Evolutionary conservation across 495 filamentous ascomycete genomes (phyloP).

Genomic region (Staphylotrichum tortipilum): DNA sequence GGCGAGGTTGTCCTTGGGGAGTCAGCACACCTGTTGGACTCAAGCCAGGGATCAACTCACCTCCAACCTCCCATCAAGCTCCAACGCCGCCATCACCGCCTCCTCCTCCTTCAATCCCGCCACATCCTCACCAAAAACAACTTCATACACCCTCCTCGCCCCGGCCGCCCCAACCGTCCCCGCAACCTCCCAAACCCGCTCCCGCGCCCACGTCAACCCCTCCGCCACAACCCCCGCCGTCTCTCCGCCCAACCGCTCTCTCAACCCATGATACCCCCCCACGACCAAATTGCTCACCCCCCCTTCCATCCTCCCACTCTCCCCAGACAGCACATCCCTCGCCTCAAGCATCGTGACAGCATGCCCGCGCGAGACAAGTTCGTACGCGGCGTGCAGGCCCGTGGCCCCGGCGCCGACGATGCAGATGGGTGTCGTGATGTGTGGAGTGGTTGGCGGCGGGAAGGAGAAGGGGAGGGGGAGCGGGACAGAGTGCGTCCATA

Average conservation of each 20-base stretch:
- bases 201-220: conserved; percentile 46
- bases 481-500: conserved; percentile 46
- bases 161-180: conserved; percentile 28
- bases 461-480: conserved; percentile 41
- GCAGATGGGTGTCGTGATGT: conserved; percentile 39
- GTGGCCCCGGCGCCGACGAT: conserved; percentile 50
- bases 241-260: conserved; percentile 44
- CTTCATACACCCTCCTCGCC: conserved; percentile 30
- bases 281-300: conserved; percentile 48
- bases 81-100: conserved; percentile 33
- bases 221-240: conserved; percentile 44
- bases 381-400: conserved; percentile 46
- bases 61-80: conserved; percentile 35
- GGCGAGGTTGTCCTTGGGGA: conserved; percentile 25
- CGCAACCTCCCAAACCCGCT: conserved; percentile 41
- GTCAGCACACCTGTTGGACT: neutral
- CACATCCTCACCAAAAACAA: too few species aligned
- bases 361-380: conserved; percentile 42
- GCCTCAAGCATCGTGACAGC: conserved; percentile 47
- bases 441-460: conserved; percentile 28
- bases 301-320: conserved; percentile 46
- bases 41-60: conserved; percentile 4
- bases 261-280: conserved; percentile 41
- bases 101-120: conserved; percentile 31
- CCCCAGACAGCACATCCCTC: conserved; percentile 44